These are phyloP conservation scores for Chrysanthemum makinoi DNA, from an alignment of 129 eudicot species.

Conservation along the genomic window DNA sequence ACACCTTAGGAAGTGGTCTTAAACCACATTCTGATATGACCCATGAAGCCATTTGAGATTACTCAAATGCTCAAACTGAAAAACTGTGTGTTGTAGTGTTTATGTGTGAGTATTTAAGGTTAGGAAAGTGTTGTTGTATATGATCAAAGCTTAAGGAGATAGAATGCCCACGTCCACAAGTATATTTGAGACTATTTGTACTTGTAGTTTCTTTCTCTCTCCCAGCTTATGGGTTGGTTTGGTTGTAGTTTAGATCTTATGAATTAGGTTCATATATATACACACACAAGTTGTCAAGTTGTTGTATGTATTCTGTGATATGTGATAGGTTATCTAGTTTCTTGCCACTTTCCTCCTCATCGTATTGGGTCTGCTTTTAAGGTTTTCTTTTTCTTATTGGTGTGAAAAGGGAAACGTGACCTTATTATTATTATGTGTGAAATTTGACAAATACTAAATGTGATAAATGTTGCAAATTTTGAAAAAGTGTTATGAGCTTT, in stretches of 20 bases:
- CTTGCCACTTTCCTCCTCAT: constrained; percentile 23
- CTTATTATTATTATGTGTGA: constrained; percentile 27
- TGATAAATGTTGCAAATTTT: background rate
- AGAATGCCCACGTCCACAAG: constrained; percentile 22
- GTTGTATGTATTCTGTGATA: background rate
- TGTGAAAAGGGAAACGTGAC: constrained; percentile 31
- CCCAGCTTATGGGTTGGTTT: background rate
- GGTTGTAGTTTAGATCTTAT: constrained; percentile 8
- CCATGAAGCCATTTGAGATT: constrained; percentile 47
- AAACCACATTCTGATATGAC: constrained; percentile 61
- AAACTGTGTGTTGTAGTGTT: background rate
- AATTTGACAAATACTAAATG: constrained; percentile 17
- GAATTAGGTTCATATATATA: constrained; percentile 15
- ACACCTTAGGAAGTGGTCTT: constrained; percentile 45
- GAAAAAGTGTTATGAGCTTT: no score
- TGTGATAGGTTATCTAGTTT: constrained; percentile 24
- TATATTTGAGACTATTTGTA: background rate
- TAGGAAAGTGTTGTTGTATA: background rate
- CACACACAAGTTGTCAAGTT: background rate
- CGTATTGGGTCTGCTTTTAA: constrained; percentile 13
- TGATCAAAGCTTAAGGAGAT: constrained; percentile 22
- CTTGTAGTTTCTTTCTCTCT: background rate
- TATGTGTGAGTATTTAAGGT: constrained; percentile 7
- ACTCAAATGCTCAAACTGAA: constrained; percentile 11
- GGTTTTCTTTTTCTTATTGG: constrained; percentile 4